phyloP scores from a whole-genome alignment of 148 eudicot genomes.

The Simmondsia chinensis region DNA sequence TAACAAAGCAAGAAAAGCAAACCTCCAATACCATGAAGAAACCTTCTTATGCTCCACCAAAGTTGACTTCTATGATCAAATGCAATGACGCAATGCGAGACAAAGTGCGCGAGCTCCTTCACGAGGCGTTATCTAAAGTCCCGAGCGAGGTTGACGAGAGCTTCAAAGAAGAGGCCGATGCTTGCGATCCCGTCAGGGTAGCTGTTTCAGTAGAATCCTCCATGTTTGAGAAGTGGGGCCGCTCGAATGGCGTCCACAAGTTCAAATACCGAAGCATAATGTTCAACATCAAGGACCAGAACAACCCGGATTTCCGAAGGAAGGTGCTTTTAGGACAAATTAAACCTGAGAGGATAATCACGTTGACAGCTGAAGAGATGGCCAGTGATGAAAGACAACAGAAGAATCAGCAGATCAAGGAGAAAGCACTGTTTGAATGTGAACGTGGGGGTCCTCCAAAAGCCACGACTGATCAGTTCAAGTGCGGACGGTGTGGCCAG shows the following conservation, averaged over 20 bases:
- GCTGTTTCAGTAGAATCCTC: conserved; percentile 51
- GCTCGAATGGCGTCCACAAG: conserved; percentile 50
- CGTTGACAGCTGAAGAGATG: conserved; percentile 47
- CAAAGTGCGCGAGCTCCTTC: conserved; percentile 43
- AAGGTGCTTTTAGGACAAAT: conserved; percentile 46
- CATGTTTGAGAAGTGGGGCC: conserved; percentile 61
- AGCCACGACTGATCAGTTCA: conserved; percentile 60
- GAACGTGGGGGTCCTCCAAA: conserved; percentile 47
- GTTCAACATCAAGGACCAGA: conserved; percentile 50
- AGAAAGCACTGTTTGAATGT: conserved; percentile 52
- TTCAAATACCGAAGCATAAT: conserved; percentile 49
- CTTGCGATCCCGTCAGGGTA: conserved; percentile 49
- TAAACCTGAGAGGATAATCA: conserved; percentile 30
- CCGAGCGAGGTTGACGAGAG: conserved; percentile 31
- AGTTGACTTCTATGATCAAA: conserved; percentile 43
- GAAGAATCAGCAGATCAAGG: conserved; percentile 41
- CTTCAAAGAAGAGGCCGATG: conserved; percentile 30
- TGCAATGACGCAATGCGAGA: conserved; percentile 42
- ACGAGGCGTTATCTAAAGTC: conserved; percentile 45
- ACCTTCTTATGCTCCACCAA: conserved; percentile 33
- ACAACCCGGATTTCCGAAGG: conserved; percentile 60
- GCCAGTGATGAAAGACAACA: conserved; percentile 50
- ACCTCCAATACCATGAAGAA: conserved; percentile 16
- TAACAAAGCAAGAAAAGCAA: conserved; percentile 23
- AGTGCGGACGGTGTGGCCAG: conserved; percentile 56